Conservation (phyloP, 257 asterid species). For the Orobanche coerulescens region DNA sequence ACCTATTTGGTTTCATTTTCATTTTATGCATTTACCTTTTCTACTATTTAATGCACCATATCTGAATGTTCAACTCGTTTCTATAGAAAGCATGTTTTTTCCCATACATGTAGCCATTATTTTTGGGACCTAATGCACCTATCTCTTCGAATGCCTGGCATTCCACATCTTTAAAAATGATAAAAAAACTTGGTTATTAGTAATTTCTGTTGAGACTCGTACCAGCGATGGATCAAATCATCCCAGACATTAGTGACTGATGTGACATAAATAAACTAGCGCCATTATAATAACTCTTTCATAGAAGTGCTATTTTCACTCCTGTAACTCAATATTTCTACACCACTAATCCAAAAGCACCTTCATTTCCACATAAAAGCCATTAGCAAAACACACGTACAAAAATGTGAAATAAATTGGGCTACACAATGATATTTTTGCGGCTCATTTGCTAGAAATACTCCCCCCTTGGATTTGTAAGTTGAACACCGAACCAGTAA, state of each 20-base stretch:
- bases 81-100: too few relatives aligned
- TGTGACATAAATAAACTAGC: too few relatives aligned
- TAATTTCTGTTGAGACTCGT: not conserved
- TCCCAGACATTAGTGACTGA: too few relatives aligned
- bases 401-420: not conserved
- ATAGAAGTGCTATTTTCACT: not conserved
- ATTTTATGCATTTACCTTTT: not conserved
- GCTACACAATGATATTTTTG: too few relatives aligned
- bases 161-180: not conserved
- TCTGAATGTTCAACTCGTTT: not conserved
- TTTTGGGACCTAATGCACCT: not conserved
- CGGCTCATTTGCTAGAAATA: not conserved
- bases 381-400: not conserved
- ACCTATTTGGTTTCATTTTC: not conserved
- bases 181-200: not conserved
- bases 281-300: not conserved
- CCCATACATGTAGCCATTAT: not conserved
- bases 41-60: not conserved
- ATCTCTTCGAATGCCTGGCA: not conserved
- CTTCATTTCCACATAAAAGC: not conserved
- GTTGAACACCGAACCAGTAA: not conserved
- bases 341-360: not conserved
- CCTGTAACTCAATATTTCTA: not conserved
- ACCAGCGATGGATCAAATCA: too few relatives aligned
- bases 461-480: not conserved